These are phyloP conservation scores for Lepidium sativum DNA, from an alignment of 345 rosid species.

Conservation along the genomic window DNA sequence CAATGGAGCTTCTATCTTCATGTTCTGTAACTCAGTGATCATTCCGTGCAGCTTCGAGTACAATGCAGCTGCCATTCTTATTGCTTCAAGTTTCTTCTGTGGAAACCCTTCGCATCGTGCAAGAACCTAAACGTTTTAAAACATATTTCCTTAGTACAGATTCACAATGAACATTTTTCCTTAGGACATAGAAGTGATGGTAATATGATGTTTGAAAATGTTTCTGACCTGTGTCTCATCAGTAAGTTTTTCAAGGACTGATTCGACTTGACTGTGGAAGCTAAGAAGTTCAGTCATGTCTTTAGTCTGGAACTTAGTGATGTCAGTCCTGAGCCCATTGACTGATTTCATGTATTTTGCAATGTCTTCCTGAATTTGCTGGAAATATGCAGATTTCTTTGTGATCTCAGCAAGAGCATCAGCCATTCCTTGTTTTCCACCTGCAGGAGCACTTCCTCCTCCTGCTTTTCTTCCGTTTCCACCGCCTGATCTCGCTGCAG, in stretches of 20 bases:
- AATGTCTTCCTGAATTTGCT: slow-evolving; percentile 79
- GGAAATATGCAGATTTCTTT: slow-evolving; percentile 87
- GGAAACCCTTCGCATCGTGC: slow-evolving; percentile 90
- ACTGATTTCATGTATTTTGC: slow-evolving; percentile 50
- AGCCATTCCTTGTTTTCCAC: slow-evolving; percentile 93
- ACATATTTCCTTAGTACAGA: background rate
- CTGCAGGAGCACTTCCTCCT: slow-evolving; percentile 7
- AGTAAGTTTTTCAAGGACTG: slow-evolving; percentile 68
- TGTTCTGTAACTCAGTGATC: slow-evolving; percentile 47
- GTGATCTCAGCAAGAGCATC: slow-evolving; percentile 96
- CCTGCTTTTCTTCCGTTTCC: slow-evolving; percentile 34
- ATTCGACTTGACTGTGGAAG: slow-evolving; percentile 71
- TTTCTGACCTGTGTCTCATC: slow-evolving; percentile 81
- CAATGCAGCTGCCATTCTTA: slow-evolving; percentile 65
- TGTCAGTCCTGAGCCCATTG: slow-evolving; percentile 41
- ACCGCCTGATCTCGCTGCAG: slow-evolving; percentile 23
- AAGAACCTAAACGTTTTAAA: slow-evolving; percentile 46
- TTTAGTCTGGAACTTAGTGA: slow-evolving; percentile 57
- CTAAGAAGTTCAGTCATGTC: slow-evolving; percentile 67
- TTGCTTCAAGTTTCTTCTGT: slow-evolving; percentile 71
- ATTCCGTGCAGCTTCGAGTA: slow-evolving; percentile 46
- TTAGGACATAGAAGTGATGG: background rate
- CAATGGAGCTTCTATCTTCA: slow-evolving; percentile 63
- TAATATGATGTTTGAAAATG: background rate
- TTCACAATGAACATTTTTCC: too few species aligned